These are phyloP conservation scores for Salicornia ramosissima DNA, from an alignment of 148 eudicot species.

Conservation along the genomic window DNA sequence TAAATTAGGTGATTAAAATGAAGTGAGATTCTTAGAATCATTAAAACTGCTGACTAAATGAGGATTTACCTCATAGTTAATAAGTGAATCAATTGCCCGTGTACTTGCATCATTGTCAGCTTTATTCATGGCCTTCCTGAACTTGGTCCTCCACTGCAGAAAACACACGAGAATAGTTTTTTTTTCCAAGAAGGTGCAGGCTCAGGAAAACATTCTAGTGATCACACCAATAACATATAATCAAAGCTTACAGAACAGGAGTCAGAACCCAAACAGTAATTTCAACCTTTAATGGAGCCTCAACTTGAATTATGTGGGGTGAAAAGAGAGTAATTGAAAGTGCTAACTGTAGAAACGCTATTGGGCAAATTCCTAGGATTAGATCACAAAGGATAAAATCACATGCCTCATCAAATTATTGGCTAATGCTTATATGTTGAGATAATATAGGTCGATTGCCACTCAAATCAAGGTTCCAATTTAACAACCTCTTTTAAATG, in stretches of 20 bases:
- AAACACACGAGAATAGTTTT: not conserved
- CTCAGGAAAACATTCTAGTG: not conserved
- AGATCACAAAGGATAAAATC: not conserved
- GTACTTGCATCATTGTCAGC: slow-evolving; percentile 96
- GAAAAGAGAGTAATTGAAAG: not conserved
- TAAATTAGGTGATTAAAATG: not conserved
- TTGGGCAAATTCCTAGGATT: not conserved
- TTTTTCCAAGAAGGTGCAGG: not conserved
- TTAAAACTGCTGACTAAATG: not conserved
- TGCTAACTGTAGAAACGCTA: not conserved
- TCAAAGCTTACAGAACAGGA: not conserved
- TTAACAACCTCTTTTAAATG: not conserved
- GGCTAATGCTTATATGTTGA: not conserved
- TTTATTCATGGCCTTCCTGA: slow-evolving; percentile 94
- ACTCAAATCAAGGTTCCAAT: not conserved
- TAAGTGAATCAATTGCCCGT: slow-evolving; percentile 91
- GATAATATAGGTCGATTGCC: not conserved
- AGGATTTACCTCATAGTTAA: slow-evolving; percentile 79
- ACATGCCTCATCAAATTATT: slow-evolving; percentile 1
- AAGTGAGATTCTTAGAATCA: not conserved
- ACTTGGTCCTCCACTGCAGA: slow-evolving; percentile 92
- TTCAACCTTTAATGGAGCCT: not conserved
- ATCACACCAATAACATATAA: not conserved
- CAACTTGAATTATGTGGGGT: not conserved
- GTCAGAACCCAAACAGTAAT: not conserved